phyloP scores from a whole-genome alignment of 2,329 filamentous ascomycete species.

The Madurella fahalii region DNA sequence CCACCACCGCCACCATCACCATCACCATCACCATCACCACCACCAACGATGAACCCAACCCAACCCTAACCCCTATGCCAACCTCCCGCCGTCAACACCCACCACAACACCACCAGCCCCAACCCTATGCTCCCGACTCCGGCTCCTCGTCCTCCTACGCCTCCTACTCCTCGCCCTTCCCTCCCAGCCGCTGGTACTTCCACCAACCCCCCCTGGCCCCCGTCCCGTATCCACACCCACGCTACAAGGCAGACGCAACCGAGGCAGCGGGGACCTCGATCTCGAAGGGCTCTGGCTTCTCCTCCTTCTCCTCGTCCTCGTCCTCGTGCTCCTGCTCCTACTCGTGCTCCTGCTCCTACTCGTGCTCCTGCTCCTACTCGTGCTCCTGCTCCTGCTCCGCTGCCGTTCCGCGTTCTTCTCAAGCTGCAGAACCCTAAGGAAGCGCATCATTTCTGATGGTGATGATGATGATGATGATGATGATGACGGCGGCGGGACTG shows the following conservation, averaged over 20 bases:
- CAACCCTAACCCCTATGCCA: background rate
- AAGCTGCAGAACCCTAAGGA: slow-evolving; percentile 31
- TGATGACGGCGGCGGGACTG: slow-evolving; percentile 17
- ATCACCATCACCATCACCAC: too few relatives aligned
- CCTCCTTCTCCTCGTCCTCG: background rate
- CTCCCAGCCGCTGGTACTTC: background rate
- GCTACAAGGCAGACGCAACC: background rate
- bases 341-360: background rate
- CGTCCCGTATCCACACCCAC: background rate
- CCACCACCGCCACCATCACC: too few relatives aligned
- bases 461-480: slow-evolving; percentile 27
- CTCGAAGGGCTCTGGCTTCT: slow-evolving; percentile 37
- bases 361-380: background rate
- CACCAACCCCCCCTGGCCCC: background rate
- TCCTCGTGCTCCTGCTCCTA: too few relatives aligned
- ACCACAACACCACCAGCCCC: slow-evolving; percentile 5
- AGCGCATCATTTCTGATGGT: slow-evolving; percentile 29
- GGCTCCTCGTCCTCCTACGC: slow-evolving; percentile 37
- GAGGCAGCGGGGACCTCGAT: slow-evolving; percentile 27
- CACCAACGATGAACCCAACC: background rate
- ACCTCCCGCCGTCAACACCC: background rate
- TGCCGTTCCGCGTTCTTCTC: slow-evolving; percentile 26
- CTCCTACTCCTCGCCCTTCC: slow-evolving; percentile 5
- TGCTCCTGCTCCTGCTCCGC: background rate
- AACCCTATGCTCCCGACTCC: slow-evolving; percentile 30